Conservation (phyloP, 768 basidiomycete genomes). For the Rhodosporidiobolus sp. region DNA sequence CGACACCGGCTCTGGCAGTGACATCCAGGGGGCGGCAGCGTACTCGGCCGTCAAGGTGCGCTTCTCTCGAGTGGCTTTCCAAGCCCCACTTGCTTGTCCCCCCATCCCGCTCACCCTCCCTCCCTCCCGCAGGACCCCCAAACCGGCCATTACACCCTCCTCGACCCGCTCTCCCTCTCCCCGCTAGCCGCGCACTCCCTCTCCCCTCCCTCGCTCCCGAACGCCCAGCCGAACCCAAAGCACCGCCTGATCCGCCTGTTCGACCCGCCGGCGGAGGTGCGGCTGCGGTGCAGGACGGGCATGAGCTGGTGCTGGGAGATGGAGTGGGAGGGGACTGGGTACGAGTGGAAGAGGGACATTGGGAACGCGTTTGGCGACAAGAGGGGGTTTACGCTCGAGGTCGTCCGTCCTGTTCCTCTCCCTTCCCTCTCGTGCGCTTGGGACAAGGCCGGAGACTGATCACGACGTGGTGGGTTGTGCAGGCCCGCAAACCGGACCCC, state of each 20-base stretch:
- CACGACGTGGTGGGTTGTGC: neutral
- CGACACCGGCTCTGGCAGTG: neutral
- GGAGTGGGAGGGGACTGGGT: slow-evolving; percentile 20
- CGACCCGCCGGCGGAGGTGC: neutral
- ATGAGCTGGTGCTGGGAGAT: slow-evolving; percentile 27
- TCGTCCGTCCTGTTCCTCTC: neutral
- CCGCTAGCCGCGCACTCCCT: neutral
- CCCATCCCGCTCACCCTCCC: neutral
- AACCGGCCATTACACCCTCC: neutral
- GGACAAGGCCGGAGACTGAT: no score
- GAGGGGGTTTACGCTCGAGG: slow-evolving; percentile 17
- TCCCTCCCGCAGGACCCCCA: neutral
- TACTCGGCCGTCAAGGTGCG: slow-evolving; percentile 22
- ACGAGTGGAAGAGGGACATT: slow-evolving; percentile 10
- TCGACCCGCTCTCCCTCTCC: slow-evolving; percentile 7
- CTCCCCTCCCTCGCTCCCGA: slow-evolving; percentile 20
- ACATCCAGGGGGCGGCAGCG: neutral
- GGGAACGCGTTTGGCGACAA: slow-evolving; percentile 4
- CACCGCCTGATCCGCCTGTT: slow-evolving; percentile 10
- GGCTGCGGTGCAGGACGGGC: neutral
- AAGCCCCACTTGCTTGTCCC: neutral
- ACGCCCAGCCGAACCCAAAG: slow-evolving; percentile 2
- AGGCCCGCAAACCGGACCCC: slow-evolving; percentile 25
- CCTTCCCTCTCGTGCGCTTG: neutral
- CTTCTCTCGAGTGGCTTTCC: neutral